phyloP scores from a whole-genome alignment of 331 rosid genomes.

The Acacia concinna region DNA sequence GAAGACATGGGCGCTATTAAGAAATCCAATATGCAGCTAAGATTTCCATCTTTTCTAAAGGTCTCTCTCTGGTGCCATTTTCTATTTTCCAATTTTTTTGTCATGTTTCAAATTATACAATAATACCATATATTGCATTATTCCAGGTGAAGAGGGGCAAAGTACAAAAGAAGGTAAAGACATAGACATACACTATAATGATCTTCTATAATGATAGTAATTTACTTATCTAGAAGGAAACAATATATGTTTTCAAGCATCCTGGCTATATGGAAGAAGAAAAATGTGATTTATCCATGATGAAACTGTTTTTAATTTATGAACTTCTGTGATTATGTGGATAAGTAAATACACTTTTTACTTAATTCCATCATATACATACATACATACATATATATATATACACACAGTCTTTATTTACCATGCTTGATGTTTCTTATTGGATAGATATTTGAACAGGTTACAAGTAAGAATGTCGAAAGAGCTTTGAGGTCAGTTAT shows the following conservation, averaged over 20 bases:
- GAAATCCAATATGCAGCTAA: background rate
- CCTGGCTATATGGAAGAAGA: background rate
- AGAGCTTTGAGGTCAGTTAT: constrained; percentile 35
- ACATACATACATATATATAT: too few species aligned
- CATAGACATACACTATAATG: background rate
- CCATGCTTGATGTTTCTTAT: background rate
- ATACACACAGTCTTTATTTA: too few species aligned
- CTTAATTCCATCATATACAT: background rate
- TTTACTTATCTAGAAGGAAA: background rate
- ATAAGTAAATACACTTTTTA: background rate
- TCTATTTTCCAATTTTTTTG: background rate
- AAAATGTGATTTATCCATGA: background rate
- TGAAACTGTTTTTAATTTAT: background rate
- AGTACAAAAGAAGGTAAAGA: background rate
- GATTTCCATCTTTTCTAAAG: background rate
- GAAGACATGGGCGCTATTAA: background rate
- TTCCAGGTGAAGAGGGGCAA: background rate
- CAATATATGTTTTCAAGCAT: too few species aligned
- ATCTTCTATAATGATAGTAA: background rate
- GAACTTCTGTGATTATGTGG: background rate
- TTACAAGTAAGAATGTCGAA: background rate
- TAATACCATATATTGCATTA: background rate
- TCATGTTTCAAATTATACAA: background rate
- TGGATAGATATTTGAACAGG: constrained; percentile 33
- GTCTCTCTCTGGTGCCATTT: background rate